Evolutionary conservation across 495 filamentous ascomycete species (phyloP), one percentile per base, ranked within the genome.

Genomic region (Aspergillus nidulans): DNA sequence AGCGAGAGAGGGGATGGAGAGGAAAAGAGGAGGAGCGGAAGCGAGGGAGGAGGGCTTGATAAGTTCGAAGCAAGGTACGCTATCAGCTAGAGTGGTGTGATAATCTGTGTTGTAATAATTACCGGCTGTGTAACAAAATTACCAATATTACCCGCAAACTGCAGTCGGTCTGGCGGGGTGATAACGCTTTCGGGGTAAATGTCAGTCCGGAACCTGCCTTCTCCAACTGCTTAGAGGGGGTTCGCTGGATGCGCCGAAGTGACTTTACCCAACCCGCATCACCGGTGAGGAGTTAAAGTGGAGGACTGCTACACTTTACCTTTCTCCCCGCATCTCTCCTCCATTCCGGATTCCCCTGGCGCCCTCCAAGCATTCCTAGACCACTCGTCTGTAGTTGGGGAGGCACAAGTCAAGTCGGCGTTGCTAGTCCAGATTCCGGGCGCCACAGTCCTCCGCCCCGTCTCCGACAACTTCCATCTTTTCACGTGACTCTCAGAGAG

Each of bases 251-350:
- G 57, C 67, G 66, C 66, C 66, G 9, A 10, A 34, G 30, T 12
- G 30, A 34, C 30, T 46, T 67, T 68, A 59, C 64, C 70, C 47
- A 59, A 61, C 57, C 53, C 41, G 55, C 53, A 50, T 45, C 36
- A 24, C 57, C 70, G 70, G 70, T 73, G 70, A 66, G 62, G 55
- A 44, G 19, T 34, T 52, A 56, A 26, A 53, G 51, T 52, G 41
- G 55, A 28, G 20, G 28, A 38, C 32, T 16, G 26, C 28, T 25
- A 19, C 30, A 7, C n/a, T 34, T 30, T 26, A n/a, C n/a, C 28
- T 44, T 30, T 21, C 43, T 32, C 45, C 53, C 53, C 53, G 45
- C 44, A 56, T 36, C 42, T 25, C 20, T 21, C 19, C 12, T 21
- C 42, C 10, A 19, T 45, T 15, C 10, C 42, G n/a, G 38, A 41